Conservation (phyloP, 2,329 filamentous ascomycete genomes). For the Colletotrichum echinochloae region DNA sequence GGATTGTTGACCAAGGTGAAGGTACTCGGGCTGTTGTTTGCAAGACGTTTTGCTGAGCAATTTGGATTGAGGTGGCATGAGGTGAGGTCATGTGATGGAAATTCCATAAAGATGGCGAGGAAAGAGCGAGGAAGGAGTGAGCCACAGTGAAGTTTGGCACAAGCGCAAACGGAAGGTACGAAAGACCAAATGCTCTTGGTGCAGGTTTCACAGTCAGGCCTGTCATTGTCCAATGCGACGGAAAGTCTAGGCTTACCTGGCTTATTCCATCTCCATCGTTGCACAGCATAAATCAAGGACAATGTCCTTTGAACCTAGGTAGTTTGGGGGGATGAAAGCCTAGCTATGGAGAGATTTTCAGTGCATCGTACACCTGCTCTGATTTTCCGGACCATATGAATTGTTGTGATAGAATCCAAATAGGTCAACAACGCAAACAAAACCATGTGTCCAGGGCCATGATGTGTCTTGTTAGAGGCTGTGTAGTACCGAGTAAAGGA, state of each 20-base stretch:
- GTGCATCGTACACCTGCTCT: too few relatives aligned
- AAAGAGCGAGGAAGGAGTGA: not conserved
- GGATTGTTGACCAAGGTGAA: too few relatives aligned
- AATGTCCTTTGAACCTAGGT: not conserved
- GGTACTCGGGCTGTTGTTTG: too few relatives aligned
- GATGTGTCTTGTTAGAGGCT: too few relatives aligned
- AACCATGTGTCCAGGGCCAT: not conserved
- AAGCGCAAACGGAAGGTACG: too few relatives aligned
- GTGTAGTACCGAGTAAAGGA: too few relatives aligned
- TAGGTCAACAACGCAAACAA: too few relatives aligned
- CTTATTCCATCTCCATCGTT: not conserved
- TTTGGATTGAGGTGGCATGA: not conserved
- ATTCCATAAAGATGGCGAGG: not conserved
- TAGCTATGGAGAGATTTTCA: too few relatives aligned
- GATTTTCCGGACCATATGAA: too few relatives aligned
- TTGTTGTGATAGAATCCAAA: fast-evolving
- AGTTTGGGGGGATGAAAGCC: too few relatives aligned
- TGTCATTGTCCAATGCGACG: too few relatives aligned
- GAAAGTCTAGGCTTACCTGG: not conserved
- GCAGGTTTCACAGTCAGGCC: fast-evolving
- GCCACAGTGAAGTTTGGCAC: not conserved
- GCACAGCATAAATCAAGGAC: not conserved
- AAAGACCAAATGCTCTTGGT: not conserved
- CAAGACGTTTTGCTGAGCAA: not conserved
- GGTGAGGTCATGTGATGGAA: not conserved